Conservation (phyloP, 768 basidiomycete genomes). For the Dioszegia hungarica region DNA sequence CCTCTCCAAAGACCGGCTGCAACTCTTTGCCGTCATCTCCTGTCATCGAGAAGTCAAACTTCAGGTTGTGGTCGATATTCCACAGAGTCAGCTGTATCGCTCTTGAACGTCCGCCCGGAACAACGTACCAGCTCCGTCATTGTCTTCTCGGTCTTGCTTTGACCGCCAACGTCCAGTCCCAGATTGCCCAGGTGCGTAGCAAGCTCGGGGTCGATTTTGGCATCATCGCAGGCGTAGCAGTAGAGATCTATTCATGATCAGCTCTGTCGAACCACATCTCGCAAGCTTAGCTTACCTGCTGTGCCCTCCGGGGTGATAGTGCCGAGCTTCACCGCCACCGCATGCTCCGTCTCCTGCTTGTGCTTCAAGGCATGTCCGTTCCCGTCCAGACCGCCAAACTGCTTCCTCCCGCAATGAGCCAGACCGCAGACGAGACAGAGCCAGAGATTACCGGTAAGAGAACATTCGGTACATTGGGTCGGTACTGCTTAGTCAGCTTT, state of each 20-base stretch:
- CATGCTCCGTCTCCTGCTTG: constrained; percentile 66
- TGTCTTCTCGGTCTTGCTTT: constrained; percentile 89
- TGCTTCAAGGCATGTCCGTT: constrained; percentile 86
- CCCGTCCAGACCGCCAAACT: constrained; percentile 73
- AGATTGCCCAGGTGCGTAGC: constrained; percentile 69
- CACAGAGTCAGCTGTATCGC: constrained; percentile 31
- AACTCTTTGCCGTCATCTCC: constrained; percentile 80
- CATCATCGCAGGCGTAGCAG: constrained; percentile 86
- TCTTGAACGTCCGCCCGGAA: background rate
- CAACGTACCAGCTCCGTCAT: constrained; percentile 83
- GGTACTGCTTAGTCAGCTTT: constrained; percentile 55
- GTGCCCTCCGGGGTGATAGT: constrained; percentile 93
- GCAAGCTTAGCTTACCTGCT: constrained; percentile 59
- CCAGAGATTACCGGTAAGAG: constrained; percentile 89
- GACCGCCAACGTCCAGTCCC: constrained; percentile 75
- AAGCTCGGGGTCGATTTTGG: constrained; percentile 70
- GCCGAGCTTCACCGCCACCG: constrained; percentile 84
- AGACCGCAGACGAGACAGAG: constrained; percentile 86
- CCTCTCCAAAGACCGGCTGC: constrained; percentile 80
- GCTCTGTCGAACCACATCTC: background rate
- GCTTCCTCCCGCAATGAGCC: constrained; percentile 81
- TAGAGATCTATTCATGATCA: constrained; percentile 64
- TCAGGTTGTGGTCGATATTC: constrained; percentile 96
- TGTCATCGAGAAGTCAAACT: constrained; percentile 87
- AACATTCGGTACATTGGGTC: constrained; percentile 75